Percentiles rank a stretch among this genome's conserved stretches.
Evolutionary conservation across 2,329 filamentous ascomycete species (phyloP).

Genomic region (Pezicula carpinea): DNA sequence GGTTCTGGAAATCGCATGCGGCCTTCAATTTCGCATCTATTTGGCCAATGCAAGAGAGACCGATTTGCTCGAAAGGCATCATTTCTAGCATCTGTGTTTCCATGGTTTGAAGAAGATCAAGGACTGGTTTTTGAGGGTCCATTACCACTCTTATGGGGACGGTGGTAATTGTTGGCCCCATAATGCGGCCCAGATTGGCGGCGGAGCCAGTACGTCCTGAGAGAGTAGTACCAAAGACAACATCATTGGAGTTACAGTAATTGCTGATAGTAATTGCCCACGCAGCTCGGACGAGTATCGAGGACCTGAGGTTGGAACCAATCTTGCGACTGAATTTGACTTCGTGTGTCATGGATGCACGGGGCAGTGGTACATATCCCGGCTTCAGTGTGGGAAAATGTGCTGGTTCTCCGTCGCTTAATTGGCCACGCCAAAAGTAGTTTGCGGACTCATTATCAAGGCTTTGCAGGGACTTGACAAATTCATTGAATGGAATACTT

Average conservation of each 20-base stretch:
- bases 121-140: slow-evolving; percentile 24
- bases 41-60: slow-evolving; percentile 10
- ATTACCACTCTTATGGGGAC: slow-evolving; percentile 33
- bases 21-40: too few species aligned
- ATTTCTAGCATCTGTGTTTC: slow-evolving; percentile 40
- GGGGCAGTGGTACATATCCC: background rate
- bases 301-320: slow-evolving; percentile 36
- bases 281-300: slow-evolving; percentile 36
- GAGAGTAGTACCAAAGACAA: slow-evolving; percentile 37
- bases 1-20: slow-evolving; percentile 10
- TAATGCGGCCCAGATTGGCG: slow-evolving; percentile 33
- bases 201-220: slow-evolving; percentile 35
- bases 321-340: background rate
- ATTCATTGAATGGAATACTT: slow-evolving; percentile 20
- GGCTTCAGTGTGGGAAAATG: background rate
- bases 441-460: slow-evolving; percentile 27
- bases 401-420: background rate
- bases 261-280: slow-evolving; percentile 34
- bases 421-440: slow-evolving; percentile 12
- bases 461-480: slow-evolving; percentile 39
- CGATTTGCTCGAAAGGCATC: slow-evolving; percentile 29
- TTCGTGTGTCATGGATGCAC: background rate
- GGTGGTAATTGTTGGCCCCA: slow-evolving; percentile 37
- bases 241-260: slow-evolving; percentile 33
- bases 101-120: slow-evolving; percentile 38